These are phyloP conservation scores for Fusarium metavorans DNA, from an alignment of 2,329 filamentous ascomycete genomes.

Conservation along the genomic window DNA sequence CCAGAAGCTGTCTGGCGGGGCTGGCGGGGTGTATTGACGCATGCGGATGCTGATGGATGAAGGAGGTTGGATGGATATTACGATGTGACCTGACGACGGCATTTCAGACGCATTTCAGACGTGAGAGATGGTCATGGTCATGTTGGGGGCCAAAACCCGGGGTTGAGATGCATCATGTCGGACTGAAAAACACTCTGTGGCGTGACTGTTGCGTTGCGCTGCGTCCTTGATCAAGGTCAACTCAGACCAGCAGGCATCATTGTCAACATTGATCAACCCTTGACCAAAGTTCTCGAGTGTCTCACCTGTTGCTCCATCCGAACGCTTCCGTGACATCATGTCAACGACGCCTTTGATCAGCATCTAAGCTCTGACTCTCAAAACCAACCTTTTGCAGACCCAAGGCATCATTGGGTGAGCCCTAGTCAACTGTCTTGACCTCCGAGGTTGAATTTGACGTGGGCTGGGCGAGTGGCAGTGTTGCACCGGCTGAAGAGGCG, in stretches of 20 bases:
- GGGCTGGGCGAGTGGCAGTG: neutral
- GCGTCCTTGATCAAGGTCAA: neutral
- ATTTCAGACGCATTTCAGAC: slow-evolving; percentile 1
- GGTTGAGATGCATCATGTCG: neutral
- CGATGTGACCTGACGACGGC: slow-evolving; percentile 3
- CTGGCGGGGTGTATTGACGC: slow-evolving; percentile 8
- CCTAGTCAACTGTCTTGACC: neutral
- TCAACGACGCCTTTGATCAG: neutral
- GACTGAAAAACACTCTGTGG: neutral
- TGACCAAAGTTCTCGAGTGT: neutral
- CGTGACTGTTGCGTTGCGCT: neutral
- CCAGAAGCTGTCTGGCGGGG: slow-evolving; percentile 21
- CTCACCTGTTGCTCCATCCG: neutral
- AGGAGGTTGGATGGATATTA: slow-evolving; percentile 1
- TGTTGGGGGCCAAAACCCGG: slow-evolving; percentile 11
- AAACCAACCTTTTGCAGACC: neutral
- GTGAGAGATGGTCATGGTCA: neutral
- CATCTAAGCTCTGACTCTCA: neutral
- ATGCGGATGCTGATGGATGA: slow-evolving; percentile 7
- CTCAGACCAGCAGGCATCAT: neutral
- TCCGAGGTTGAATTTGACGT: neutral
- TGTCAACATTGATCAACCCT: neutral
- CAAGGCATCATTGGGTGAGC: neutral
- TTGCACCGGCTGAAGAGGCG: neutral
- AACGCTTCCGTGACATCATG: neutral